Conservation (phyloP, 768 basidiomycete genomes). For the Collybia mongolica region DNA sequence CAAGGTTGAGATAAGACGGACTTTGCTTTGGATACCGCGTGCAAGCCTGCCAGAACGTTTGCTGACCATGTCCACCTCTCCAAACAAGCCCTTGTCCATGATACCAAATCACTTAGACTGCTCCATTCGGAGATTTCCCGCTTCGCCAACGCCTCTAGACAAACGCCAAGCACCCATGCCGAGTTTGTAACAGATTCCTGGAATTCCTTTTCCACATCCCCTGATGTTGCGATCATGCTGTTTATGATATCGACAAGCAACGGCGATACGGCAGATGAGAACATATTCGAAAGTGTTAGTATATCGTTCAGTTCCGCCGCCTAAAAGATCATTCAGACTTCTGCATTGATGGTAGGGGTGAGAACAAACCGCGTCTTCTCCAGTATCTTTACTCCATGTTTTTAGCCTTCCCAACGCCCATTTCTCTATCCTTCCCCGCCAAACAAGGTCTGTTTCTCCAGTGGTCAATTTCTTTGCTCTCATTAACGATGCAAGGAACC, state of each 20-base stretch:
- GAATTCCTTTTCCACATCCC: constrained; percentile 19
- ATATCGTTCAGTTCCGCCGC: constrained; percentile 52
- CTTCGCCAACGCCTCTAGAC: constrained; percentile 51
- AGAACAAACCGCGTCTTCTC: constrained; percentile 37
- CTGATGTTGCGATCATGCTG: constrained; percentile 27
- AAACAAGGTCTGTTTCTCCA: constrained; percentile 54
- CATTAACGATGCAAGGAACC: constrained; percentile 49
- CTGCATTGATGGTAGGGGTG: not conserved
- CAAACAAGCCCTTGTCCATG: constrained; percentile 46
- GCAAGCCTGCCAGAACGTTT: constrained; percentile 53
- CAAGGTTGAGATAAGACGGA: constrained; percentile 21
- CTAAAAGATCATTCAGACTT: constrained; percentile 25
- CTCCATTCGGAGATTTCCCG: constrained; percentile 45
- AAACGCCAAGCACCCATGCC: constrained; percentile 61
- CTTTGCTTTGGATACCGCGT: constrained; percentile 46
- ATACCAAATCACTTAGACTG: constrained; percentile 39
- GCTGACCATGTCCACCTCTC: constrained; percentile 60
- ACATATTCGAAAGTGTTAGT: constrained; percentile 49
- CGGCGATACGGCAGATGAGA: constrained; percentile 41
- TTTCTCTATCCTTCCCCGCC: constrained; percentile 52
- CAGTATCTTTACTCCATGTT: constrained; percentile 36
- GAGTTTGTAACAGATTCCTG: constrained; percentile 33
- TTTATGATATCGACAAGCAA: constrained; percentile 46
- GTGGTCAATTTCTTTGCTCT: constrained; percentile 44
- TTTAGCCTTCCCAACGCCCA: constrained; percentile 46